These are phyloP conservation scores for Populus hybrid DNA, from an alignment of 441 rosid genomes.

Conservation along the genomic window DNA sequence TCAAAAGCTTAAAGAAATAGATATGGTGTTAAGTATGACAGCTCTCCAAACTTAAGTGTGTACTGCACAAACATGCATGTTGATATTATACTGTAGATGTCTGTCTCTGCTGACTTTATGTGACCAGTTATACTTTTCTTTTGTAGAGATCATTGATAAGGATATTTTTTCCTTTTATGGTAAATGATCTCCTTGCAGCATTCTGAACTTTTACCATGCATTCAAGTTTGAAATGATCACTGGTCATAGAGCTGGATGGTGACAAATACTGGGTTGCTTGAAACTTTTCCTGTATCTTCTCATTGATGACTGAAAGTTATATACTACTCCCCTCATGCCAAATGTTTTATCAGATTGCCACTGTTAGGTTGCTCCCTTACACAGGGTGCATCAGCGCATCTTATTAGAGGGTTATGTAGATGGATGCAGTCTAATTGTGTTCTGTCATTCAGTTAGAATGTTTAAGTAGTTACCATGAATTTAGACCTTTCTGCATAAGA, in stretches of 20 bases:
- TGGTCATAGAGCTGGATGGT: not conserved
- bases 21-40: not conserved
- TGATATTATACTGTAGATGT: not conserved
- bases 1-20: not conserved
- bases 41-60: not conserved
- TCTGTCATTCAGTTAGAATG: not conserved
- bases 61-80: not conserved
- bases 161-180: not conserved
- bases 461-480: not conserved
- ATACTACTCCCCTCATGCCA: not conserved
- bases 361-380: not conserved
- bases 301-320: not conserved
- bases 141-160: not conserved
- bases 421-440: not conserved
- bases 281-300: not conserved
- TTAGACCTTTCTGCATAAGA: not conserved
- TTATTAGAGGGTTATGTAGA: not conserved
- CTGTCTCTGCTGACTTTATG: not conserved
- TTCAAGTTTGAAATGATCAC: not conserved
- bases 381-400: not conserved
- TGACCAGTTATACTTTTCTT: not conserved
- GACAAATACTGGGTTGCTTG: not conserved
- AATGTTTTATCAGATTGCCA: not conserved
- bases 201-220: not conserved
- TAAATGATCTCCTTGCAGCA: not conserved